Evolutionary conservation across 305 asterid genomes (phyloP), one percentile per base, ranked within the genome.

Genomic region (Solanum hybrid): DNA sequence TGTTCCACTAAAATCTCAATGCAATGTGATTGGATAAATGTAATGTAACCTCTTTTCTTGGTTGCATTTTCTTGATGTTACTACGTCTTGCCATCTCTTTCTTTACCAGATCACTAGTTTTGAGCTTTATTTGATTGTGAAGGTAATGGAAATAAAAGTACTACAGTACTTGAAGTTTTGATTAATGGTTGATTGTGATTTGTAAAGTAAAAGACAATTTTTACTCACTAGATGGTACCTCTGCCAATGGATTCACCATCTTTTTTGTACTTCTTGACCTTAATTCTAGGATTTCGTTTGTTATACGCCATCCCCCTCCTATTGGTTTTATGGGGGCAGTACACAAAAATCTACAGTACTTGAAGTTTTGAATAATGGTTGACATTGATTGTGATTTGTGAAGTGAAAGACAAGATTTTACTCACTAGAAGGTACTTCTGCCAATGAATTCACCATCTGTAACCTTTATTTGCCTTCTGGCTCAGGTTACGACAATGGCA

Each of bases 401-500:
- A 82, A 46, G 72, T 27, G 86, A 16, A 29, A 46, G 73, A 46
- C 26, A 46, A 82, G 17, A 10, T 29, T 42, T 40, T 81, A 81
- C 71, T 81, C 37, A 27, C 17, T 84, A 84, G 29, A 84, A 51
- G 75, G 75, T 46, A 31, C 72, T 4, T 51, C 75, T 84, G 42
- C 75, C 73, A 46, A 56, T 22, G 87, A 71, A 56, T 84, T 84
- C 75, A 31, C 75, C 71, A 51, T 84, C 87, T 51, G 35, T 85
- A 34, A 32, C 27, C 79, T 88, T 17, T 85, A 84, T 86, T 86
- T 91, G 85, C 89, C 87, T 89, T 75, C 87, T 88, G 87, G 72
- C 93, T 90, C 94, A 96, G 99, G 98, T 93, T 95, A 93, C 90
- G 98, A 95, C 66, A 96, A 94, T 90, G 95, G 97, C 91, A 92